phyloP scores from a whole-genome alignment of 1,139 yeast genomes.

The Sugiyamaella paludigena region DNA sequence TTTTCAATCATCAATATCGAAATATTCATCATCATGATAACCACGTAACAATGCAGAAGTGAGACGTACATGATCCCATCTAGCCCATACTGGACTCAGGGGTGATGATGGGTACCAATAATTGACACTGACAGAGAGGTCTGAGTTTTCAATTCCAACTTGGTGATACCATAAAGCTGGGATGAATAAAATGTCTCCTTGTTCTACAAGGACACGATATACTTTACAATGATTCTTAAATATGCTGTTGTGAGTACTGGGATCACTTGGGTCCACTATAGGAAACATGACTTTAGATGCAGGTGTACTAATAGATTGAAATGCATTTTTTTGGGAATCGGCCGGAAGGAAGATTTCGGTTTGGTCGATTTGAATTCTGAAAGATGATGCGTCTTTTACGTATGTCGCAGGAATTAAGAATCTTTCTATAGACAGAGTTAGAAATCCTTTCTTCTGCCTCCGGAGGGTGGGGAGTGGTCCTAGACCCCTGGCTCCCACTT shows the following conservation, averaged over 20 bases:
- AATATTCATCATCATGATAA: conserved; percentile 31
- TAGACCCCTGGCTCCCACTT: no score
- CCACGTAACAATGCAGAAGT: conserved; percentile 29
- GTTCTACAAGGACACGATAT: conserved; percentile 33
- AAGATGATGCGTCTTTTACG: conserved; percentile 11
- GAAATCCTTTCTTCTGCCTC: background rate
- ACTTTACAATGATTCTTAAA: conserved; percentile 26
- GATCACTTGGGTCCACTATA: conserved; percentile 34
- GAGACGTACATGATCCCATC: conserved; percentile 36
- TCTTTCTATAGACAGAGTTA: conserved; percentile 14
- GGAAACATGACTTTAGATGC: conserved; percentile 32
- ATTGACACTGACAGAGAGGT: conserved; percentile 37
- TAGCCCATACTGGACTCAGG: conserved; percentile 33
- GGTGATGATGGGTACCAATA: conserved; percentile 39
- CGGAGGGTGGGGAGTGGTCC: no score
- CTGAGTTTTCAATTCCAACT: conserved; percentile 31
- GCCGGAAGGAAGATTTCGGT: conserved; percentile 17
- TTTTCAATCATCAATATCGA: conserved; percentile 18
- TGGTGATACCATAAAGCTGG: conserved; percentile 46
- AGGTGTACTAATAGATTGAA: background rate
- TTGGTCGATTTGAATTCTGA: conserved; percentile 22
- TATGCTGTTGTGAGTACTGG: conserved; percentile 21
- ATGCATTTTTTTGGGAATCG: background rate
- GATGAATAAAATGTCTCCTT: conserved; percentile 41
- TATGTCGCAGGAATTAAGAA: conserved; percentile 34